Percentiles rank a stretch among this genome's conserved stretches.
These are phyloP conservation scores for Discostella stelligeroides DNA, from an alignment of 108 stramenopile species.

Conservation along the genomic window DNA sequence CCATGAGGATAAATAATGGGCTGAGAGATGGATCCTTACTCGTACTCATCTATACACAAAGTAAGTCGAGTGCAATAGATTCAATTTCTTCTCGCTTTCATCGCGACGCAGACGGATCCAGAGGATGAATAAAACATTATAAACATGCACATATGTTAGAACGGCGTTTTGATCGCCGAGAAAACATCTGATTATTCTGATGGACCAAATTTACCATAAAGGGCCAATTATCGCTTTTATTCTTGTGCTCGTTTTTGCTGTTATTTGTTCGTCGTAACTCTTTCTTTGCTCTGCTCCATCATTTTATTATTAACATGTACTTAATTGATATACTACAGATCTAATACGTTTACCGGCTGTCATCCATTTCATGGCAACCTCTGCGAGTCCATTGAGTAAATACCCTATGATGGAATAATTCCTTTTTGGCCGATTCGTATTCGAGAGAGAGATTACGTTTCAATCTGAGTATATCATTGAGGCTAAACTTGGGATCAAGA, in stretches of 20 bases:
- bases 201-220: slow-evolving; percentile 7
- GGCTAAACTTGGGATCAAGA: slow-evolving; percentile 13
- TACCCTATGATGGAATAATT: slow-evolving; percentile 61
- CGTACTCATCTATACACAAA: too few species aligned
- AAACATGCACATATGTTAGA: slow-evolving; percentile 37
- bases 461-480: slow-evolving; percentile 49
- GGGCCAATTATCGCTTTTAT: not conserved
- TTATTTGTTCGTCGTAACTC: too few species aligned
- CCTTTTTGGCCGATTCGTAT: slow-evolving; percentile 68
- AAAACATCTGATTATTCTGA: slow-evolving; percentile 9
- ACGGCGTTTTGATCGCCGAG: slow-evolving; percentile 25
- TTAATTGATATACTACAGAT: slow-evolving; percentile 17
- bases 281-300: too few species aligned
- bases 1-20: too few species aligned
- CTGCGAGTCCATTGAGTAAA: slow-evolving; percentile 76
- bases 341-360: not conserved
- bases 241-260: too few species aligned
- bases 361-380: slow-evolving; percentile 5
- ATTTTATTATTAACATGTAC: too few species aligned
- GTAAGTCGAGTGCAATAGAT: too few species aligned
- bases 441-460: slow-evolving; percentile 55
- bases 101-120: slow-evolving; percentile 2
- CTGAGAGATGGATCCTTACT: too few species aligned
- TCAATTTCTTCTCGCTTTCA: too few species aligned
- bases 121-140: slow-evolving; percentile 16